phyloP scores from a whole-genome alignment of 306 rosid species.

The Crotalaria pallida region DNA sequence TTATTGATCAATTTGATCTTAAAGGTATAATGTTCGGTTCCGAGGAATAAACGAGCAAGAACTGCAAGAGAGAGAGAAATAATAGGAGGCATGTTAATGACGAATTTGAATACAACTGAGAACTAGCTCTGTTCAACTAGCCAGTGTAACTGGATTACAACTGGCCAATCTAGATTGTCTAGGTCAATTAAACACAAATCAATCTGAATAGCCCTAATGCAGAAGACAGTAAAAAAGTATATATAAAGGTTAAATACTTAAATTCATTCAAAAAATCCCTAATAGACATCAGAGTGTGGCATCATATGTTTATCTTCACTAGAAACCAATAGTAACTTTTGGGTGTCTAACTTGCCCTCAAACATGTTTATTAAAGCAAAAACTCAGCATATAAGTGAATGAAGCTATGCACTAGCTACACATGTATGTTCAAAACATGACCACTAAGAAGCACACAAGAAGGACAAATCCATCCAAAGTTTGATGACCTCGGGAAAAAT shows the following conservation, averaged over 20 bases:
- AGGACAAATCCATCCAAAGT: neutral
- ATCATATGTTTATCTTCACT: neutral
- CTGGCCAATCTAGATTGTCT: neutral
- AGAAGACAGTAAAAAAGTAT: neutral
- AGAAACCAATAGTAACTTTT: neutral
- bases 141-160: neutral
- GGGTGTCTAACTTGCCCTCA: neutral
- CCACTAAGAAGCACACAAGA: neutral
- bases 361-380: neutral
- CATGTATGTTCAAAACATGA: neutral
- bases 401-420: neutral
- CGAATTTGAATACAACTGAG: neutral
- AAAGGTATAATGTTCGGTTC: neutral
- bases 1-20: constrained; percentile 8
- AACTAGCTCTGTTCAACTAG: too few species aligned
- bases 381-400: neutral
- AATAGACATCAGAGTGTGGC: neutral
- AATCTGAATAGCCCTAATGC: neutral
- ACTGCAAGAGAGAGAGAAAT: neutral
- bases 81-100: neutral
- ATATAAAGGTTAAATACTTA: neutral
- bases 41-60: neutral
- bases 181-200: neutral
- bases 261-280: neutral
- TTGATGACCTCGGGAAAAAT: neutral